A percentile compares a stretch with the other conserved stretches of the same genome.
Conservation (phyloP, 148 eudicot genomes). For the Silene latifolia region DNA sequence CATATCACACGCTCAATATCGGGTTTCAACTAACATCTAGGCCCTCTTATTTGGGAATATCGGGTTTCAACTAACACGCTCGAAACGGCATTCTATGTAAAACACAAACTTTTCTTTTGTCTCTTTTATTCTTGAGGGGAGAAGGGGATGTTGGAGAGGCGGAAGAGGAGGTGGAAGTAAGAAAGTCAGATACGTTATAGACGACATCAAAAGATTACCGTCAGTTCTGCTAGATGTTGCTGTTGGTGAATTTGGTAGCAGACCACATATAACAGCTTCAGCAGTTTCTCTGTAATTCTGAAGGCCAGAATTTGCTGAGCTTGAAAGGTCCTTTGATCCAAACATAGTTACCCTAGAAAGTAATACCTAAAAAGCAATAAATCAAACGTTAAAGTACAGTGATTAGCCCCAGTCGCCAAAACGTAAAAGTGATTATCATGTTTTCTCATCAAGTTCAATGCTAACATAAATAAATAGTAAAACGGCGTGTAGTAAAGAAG, state of each 20-base stretch:
- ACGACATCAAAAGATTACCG: conserved; percentile 30
- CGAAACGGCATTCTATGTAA: neutral
- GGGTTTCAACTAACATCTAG: neutral
- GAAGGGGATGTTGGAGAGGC: neutral
- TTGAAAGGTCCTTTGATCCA: conserved; percentile 48
- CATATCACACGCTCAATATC: neutral
- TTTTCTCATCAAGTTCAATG: neutral
- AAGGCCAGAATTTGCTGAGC: conserved; percentile 50
- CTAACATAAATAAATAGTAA: neutral
- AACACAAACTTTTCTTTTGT: neutral
- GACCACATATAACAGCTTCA: conserved; percentile 83
- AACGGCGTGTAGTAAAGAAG: neutral
- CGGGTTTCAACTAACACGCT: neutral
- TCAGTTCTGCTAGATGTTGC: conserved; percentile 80
- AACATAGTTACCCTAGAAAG: conserved; percentile 77
- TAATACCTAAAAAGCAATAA: conserved; percentile 51
- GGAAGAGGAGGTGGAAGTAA: neutral
- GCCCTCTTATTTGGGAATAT: neutral
- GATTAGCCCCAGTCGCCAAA: too few relatives aligned
- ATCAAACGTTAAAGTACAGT: conserved; percentile 9
- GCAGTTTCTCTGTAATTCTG: conserved; percentile 61
- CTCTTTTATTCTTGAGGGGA: neutral
- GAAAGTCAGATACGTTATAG: neutral
- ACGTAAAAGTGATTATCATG: neutral
- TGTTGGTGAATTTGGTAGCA: conserved; percentile 75